Evolutionary conservation across 345 rosid genomes (phyloP).

Genomic region (Luvunga scandens): DNA sequence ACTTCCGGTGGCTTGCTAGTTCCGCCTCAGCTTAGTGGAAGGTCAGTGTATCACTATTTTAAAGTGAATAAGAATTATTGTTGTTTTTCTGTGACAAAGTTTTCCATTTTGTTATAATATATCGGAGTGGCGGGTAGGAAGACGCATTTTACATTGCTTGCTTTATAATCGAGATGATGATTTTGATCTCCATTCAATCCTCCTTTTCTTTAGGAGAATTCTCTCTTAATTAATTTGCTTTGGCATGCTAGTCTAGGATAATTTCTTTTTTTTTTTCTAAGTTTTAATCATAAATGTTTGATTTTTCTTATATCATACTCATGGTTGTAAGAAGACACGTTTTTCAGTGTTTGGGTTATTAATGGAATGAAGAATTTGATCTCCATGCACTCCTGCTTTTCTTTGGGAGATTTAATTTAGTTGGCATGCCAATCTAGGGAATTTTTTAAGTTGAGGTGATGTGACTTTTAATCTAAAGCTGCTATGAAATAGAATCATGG

Average conservation of each 20-base stretch:
- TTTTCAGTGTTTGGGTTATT: not conserved
- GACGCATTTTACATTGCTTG: not conserved
- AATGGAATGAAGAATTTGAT: not conserved
- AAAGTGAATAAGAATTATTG: not conserved
- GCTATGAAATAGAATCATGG: no score
- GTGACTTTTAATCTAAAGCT: no score
- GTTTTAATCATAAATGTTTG: not conserved
- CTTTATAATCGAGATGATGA: not conserved
- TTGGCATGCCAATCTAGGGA: not conserved
- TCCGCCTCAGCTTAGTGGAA: conserved; percentile 90
- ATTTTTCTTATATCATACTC: not conserved
- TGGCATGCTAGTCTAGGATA: not conserved
- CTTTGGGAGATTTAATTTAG: not conserved
- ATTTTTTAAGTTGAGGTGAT: not conserved
- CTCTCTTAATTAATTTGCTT: not conserved
- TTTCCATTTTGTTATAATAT: no score
- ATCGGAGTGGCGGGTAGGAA: not conserved
- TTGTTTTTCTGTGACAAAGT: no score
- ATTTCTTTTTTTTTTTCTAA: no score
- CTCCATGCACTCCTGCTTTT: not conserved
- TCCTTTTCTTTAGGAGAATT: not conserved
- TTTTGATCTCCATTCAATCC: not conserved
- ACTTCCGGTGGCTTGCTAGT: conserved; percentile 59
- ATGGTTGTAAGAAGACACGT: not conserved
- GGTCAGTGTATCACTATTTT: conserved; percentile 36